Base-by-base conservation (phyloP, 176 grass and related monocot species). In the Canna indica region DNA sequence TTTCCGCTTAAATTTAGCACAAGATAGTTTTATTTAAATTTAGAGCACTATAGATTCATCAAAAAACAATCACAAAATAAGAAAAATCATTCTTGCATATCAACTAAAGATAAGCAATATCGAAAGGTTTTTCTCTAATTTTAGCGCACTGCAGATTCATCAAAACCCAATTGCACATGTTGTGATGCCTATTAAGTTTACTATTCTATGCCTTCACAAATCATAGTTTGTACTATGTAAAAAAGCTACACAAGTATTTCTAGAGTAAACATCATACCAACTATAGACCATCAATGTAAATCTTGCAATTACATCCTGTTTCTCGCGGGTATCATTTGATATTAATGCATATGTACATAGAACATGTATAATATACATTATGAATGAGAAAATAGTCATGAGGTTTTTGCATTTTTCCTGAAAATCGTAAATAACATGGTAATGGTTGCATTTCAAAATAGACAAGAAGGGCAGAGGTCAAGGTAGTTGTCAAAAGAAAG, bases 21-120 rank as follows among this genome's bases (percentile, higher is more conserved):
- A n/a, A n/a, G n/a, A n/a, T n/a, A n/a, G n/a, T n/a, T n/a, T n/a
- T n/a, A n/a, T n/a, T n/a, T n/a, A n/a, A n/a, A n/a, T n/a, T n/a
- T n/a, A n/a, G n/a, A n/a, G n/a, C n/a, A n/a, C n/a, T n/a, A n/a
- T n/a, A n/a, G n/a, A n/a, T n/a, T n/a, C n/a, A n/a, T n/a, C n/a
- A n/a, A n/a, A n/a, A n/a, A n/a, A n/a, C n/a, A n/a, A n/a, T n/a
- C n/a, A n/a, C n/a, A n/a, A n/a, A n/a, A n/a, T n/a, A n/a, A n/a
- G 50, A 50, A 50, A 50, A n/a, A 54, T 54, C 50, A 54, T n/a
- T 54, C 50, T 54, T 54, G 50, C 17, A 54, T 24, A 54, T 54
- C 50, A 54, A n/a, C 22, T n/a, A 54, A 20, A n/a, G n/a, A 4
- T 54, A 20, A 54, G 20, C 15, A 54, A 5, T n/a, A 54, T 54